These are phyloP conservation scores for Candida silvatica DNA, from an alignment of 805 yeast species.

Conservation along the genomic window DNA sequence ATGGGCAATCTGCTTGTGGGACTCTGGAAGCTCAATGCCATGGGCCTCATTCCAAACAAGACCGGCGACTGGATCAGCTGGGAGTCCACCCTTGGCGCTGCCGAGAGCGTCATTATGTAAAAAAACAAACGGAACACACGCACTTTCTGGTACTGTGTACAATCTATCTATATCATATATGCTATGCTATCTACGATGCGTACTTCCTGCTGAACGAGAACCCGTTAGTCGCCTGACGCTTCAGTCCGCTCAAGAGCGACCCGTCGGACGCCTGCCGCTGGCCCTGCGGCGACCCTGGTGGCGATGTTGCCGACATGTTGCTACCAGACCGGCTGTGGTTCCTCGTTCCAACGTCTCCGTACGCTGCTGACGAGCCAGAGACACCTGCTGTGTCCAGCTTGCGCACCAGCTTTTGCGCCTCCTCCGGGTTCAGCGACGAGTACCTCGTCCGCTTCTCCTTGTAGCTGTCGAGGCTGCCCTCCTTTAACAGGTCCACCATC, in stretches of 20 bases:
- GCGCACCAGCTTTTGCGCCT: conserved; percentile 51
- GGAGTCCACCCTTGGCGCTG: conserved; percentile 39
- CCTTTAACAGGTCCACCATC: conserved; percentile 60
- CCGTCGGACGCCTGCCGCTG: no score
- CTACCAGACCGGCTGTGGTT: background rate
- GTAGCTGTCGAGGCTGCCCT: conserved; percentile 58
- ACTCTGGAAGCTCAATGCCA: conserved; percentile 69
- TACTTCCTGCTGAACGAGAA: conserved; percentile 12
- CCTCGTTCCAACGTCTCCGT: background rate
- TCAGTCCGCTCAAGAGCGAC: conserved; percentile 19
- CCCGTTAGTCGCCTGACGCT: conserved; percentile 15
- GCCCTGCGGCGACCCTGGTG: conserved; percentile 1
- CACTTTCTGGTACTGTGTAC: background rate
- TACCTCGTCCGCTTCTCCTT: conserved; percentile 48
- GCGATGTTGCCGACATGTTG: background rate
- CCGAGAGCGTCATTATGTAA: conserved; percentile 8
- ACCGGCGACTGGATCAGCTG: conserved; percentile 89
- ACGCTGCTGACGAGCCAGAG: conserved; percentile 17
- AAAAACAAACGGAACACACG: background rate
- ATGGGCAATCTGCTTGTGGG: conserved; percentile 63
- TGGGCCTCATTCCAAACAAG: conserved; percentile 89
- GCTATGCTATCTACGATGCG: no score
- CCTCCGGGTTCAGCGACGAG: conserved; percentile 66
- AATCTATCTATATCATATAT: background rate
- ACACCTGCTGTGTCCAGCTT: conserved; percentile 41